Evolutionary conservation across 2,329 filamentous ascomycete species (phyloP).

Genomic region (Elsinoe fawcettii): DNA sequence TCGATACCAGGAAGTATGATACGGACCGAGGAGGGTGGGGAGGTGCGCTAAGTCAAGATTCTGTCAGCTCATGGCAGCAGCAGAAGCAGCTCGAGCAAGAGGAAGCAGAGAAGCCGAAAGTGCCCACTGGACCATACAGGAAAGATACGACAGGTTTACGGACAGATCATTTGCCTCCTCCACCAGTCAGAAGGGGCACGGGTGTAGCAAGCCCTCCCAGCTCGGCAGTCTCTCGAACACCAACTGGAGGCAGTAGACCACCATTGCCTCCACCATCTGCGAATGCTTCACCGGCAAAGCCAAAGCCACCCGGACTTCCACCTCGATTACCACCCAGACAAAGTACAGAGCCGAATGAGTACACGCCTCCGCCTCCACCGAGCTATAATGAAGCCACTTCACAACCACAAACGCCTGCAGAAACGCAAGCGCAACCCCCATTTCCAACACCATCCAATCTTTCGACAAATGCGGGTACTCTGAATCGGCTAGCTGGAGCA

Average conservation of each 20-base stretch:
- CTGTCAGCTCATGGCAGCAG: conserved; percentile 32
- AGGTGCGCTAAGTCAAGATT: conserved; percentile 34
- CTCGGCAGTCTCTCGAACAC: conserved; percentile 23
- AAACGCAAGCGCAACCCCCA: conserved; percentile 35
- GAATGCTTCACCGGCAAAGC: conserved; percentile 21
- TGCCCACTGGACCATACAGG: conserved; percentile 58
- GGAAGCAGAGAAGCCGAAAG: conserved; percentile 29
- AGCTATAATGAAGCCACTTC: conserved; percentile 39
- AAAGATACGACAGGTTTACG: conserved; percentile 63
- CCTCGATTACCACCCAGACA: conserved; percentile 66
- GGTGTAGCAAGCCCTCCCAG: conserved; percentile 14
- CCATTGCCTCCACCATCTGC: conserved; percentile 23
- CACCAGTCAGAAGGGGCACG: conserved; percentile 50
- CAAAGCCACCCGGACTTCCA: conserved; percentile 49
- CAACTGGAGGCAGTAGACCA: conserved; percentile 15
- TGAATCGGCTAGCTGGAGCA: conserved; percentile 56
- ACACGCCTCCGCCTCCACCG: conserved; percentile 40
- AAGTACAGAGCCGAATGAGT: conserved; percentile 43
- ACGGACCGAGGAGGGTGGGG: conserved; percentile 38
- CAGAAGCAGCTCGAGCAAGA: conserved; percentile 30
- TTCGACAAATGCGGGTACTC: conserved; percentile 36
- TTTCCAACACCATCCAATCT: conserved; percentile 1
- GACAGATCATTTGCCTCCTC: conserved; percentile 61
- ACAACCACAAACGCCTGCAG: conserved; percentile 32
- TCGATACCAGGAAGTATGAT: conserved; percentile 15